Base-by-base conservation (phyloP, 306 rosid genomes). In the Styphnolobium japonicum region DNA sequence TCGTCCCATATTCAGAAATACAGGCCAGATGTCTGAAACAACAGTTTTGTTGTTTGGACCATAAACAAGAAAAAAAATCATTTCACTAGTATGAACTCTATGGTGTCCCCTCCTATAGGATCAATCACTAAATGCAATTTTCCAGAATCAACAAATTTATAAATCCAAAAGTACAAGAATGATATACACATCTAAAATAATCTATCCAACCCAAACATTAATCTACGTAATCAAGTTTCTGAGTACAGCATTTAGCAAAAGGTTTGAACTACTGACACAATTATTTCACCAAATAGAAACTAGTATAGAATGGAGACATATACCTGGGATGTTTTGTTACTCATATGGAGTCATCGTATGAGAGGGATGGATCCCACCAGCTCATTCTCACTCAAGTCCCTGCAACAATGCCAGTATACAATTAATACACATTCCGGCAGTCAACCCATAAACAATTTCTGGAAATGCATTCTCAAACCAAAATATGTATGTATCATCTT, bases 371-470 rank as follows among this genome's bases (percentile, higher is more conserved):
- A 84, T 42, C 98, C 98, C 40, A 86, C 90, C 4, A 94, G 86
- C 71, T 85, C 89, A 56, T 94, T 94, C 77, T 92, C 97, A 75
- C 98, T 94, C 88, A 94, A 82, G 82, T 94, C 98, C 83, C 98
- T 94, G 82, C 1, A 81, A 55, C 6, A 48, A 40, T 27, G 46
- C 10, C 10, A 57, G 0, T 16, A 31, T 10, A 46, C 11, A 36
- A 11, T 2, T n/a, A 21, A n/a, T 2, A 7, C 10, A 9, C 10
- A 67, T 2, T 21, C 1, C 1, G 19, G 7, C 4, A 42, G 11
- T 19, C 16, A 82, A 25, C 4, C 40, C 39, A 45, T 2, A 16
- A 49, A 48, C 10, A 19, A 3, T 18, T 1, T 16, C n/a, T 6
- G 31, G 0, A 62, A 25, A 8, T 7, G 51, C 42, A 18, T 9